These are phyloP conservation scores for Camellia lanceoleosa DNA, from an alignment of 148 eudicot species.

Conservation along the genomic window DNA sequence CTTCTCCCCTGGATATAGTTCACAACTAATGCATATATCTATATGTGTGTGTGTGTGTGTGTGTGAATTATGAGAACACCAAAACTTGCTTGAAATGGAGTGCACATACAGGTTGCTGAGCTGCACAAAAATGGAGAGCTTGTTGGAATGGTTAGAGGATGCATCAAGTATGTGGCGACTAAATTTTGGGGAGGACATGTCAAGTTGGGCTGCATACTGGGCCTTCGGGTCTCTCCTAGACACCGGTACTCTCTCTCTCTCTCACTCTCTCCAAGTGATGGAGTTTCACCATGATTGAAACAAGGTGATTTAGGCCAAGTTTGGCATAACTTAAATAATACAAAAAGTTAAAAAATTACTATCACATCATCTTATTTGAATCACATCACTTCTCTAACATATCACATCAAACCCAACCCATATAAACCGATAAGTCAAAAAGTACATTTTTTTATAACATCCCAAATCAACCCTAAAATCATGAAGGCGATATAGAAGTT, in stretches of 20 bases:
- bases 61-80: not conserved
- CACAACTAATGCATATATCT: not conserved
- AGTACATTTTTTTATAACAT: no score
- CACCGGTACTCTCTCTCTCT: conserved; percentile 13
- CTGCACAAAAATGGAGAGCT: conserved; percentile 13
- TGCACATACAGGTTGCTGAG: conserved; percentile 13
- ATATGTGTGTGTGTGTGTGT: not conserved
- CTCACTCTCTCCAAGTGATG: not conserved
- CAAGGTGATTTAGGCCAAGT: not conserved
- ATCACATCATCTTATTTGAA: no score
- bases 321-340: no score
- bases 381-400: no score
- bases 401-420: no score
- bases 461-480: no score
- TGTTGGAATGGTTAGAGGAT: conserved; percentile 13
- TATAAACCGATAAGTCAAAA: no score
- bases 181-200: conserved; percentile 11
- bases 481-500: not conserved
- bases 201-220: conserved; percentile 18
- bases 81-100: not conserved
- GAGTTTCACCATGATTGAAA: not conserved
- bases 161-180: conserved; percentile 20
- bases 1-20: not conserved
- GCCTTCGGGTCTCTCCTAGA: conserved; percentile 19
- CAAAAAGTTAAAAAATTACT: no score